Percentiles rank a stretch among this genome's conserved stretches.
phyloP scores from a whole-genome alignment of 2,329 filamentous ascomycete species.

The Lachnellula cervina region DNA sequence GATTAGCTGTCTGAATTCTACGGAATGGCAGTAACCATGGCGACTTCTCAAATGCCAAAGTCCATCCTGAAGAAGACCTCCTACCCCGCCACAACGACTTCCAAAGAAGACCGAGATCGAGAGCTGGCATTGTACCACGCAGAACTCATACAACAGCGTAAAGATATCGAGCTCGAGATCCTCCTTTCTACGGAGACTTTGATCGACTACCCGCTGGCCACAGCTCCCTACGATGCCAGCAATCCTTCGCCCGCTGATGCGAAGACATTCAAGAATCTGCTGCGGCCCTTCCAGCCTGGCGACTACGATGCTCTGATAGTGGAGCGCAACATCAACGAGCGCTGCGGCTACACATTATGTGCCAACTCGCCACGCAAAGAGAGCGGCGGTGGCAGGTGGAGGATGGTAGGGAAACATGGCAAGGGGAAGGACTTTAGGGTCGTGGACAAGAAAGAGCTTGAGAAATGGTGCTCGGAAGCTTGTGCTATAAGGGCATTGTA shows the following conservation, averaged over 20 bases:
- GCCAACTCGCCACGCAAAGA: constrained; percentile 54
- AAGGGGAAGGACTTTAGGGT: constrained; percentile 56
- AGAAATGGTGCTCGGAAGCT: constrained; percentile 79
- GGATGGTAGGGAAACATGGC: constrained; percentile 53
- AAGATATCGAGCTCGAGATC: constrained; percentile 70
- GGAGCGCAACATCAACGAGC: constrained; percentile 78
- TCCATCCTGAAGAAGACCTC: constrained; percentile 58
- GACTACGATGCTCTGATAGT: constrained; percentile 87
- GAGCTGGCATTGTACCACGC: constrained; percentile 79
- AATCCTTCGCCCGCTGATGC: constrained; percentile 56
- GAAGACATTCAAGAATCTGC: constrained; percentile 56
- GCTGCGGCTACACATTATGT: constrained; percentile 84
- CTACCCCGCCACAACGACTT: constrained; percentile 37
- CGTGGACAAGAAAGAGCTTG: constrained; percentile 65
- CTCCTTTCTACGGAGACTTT: constrained; percentile 64
- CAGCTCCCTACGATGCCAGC: constrained; percentile 44
- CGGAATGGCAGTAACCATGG: constrained; percentile 18
- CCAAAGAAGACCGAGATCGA: constrained; percentile 44
- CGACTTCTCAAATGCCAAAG: constrained; percentile 37
- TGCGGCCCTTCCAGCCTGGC: constrained; percentile 73
- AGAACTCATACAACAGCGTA: constrained; percentile 73
- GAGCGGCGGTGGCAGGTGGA: constrained; percentile 58
- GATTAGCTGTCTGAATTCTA: not conserved
- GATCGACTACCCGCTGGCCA: constrained; percentile 31
- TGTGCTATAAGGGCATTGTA: constrained; percentile 80